Base-by-base conservation (phyloP, 2,329 filamentous ascomycete genomes). In the Ascosphaera pollenicola region DNA sequence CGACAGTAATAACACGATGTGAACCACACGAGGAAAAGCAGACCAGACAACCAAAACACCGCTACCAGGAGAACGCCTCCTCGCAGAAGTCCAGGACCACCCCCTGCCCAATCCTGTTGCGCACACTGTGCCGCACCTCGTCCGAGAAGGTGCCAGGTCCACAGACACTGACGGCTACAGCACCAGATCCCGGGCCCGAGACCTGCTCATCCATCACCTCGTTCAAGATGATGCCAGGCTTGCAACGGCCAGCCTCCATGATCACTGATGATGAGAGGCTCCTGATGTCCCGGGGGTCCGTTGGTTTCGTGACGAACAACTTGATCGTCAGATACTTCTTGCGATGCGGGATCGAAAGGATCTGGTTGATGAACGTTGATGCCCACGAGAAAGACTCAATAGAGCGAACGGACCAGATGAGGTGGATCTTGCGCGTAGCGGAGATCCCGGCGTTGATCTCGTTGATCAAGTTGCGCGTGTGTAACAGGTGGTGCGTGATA, bases 21-120 rank as follows among this genome's bases (percentile, higher is more conserved):
- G 39, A 15, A 36, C 38, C 21, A 24, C 31, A 38, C 13, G 30
- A 40, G 18, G 5, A 21, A 39, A 39, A 31, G 17, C 10, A 38
- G 30, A n/a, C 24, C 21, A 38, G 28, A n/a, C 17, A 41, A 35
- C 34, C 42, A 15, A 26, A 38, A 19, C 18, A 4, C 21, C 21
- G 10, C n/a, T 52, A 75, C 59, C 73, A 75, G 2, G 70, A 75
- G 54, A 76, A 77, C 31, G 69, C 68, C 57, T 77, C 73, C 51
- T 77, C 73, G 16, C 70, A 62, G 53, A 75, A 75, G 54, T 75
- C 71, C 7, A 76, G 54, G 38, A 59, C 59, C 30, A 65, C 67
- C 5, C 66, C 65, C 17, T 60, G 57, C 19, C 70, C 61, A 37
- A 65, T 57, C 43, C 64, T 60, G 19, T 55, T 56, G 35, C 73